Evolutionary conservation across 768 basidiomycete genomes (phyloP).

Genomic region (Pleurotus sapidus): DNA sequence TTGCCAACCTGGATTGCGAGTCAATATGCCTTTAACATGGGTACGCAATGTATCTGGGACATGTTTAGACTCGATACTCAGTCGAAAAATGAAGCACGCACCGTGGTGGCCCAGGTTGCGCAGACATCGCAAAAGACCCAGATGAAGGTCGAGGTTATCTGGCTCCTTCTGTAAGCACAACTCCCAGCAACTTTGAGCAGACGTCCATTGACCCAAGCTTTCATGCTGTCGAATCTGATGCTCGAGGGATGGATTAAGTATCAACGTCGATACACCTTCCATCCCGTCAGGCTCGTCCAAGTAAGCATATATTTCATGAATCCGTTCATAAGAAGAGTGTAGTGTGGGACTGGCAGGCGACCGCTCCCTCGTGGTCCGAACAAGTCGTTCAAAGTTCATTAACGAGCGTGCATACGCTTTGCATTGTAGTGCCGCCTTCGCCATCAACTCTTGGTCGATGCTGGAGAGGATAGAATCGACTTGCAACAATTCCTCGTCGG

Average conservation of each 20-base stretch:
- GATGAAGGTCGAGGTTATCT: slow-evolving; percentile 83
- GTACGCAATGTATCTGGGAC: slow-evolving; percentile 87
- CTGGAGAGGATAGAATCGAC: slow-evolving; percentile 82
- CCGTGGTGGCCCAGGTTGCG: slow-evolving; percentile 97
- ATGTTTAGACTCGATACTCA: not conserved
- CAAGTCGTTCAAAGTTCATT: slow-evolving; percentile 91
- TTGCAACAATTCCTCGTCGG: slow-evolving; percentile 59
- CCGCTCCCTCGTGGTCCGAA: slow-evolving; percentile 49
- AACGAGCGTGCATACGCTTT: slow-evolving; percentile 92
- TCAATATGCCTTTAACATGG: slow-evolving; percentile 89
- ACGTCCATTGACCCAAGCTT: slow-evolving; percentile 95
- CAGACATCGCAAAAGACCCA: slow-evolving; percentile 88
- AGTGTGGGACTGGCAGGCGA: slow-evolving; percentile 45
- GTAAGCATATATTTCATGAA: slow-evolving; percentile 95
- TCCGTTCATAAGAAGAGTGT: slow-evolving; percentile 76
- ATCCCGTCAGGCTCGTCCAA: slow-evolving; percentile 98
- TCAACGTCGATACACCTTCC: slow-evolving; percentile 92
- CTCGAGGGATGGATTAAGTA: slow-evolving; percentile 86
- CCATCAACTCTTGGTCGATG: slow-evolving; percentile 87
- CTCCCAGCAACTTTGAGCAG: slow-evolving; percentile 99
- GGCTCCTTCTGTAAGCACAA: slow-evolving; percentile 88
- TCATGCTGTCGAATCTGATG: slow-evolving; percentile 98
- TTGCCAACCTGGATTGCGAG: slow-evolving; percentile 84
- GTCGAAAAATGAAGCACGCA: slow-evolving; percentile 31
- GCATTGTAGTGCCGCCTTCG: slow-evolving; percentile 90